These are phyloP conservation scores for Fonsecaea nubica DNA, from an alignment of 2,329 filamentous ascomycete species.

Conservation along the genomic window DNA sequence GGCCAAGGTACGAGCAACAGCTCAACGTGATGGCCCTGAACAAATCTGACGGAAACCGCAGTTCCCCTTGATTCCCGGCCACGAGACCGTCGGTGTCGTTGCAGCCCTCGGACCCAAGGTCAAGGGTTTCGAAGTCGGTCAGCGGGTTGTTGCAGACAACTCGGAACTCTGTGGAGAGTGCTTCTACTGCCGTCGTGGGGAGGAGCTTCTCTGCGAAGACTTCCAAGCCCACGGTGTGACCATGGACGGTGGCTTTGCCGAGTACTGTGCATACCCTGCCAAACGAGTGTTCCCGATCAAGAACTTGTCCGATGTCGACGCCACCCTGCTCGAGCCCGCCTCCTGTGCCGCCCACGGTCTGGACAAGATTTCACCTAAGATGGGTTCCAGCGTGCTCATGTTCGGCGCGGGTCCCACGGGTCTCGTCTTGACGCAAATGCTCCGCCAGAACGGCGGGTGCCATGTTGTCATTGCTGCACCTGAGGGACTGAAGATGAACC, in stretches of 20 bases:
- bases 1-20: slow-evolving; percentile 52
- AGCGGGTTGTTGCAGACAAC: slow-evolving; percentile 65
- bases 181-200: slow-evolving; percentile 74
- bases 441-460: slow-evolving; percentile 70
- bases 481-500: slow-evolving; percentile 72
- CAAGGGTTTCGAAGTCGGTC: slow-evolving; percentile 65
- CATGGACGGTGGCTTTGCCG: slow-evolving; percentile 74
- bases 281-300: slow-evolving; percentile 69
- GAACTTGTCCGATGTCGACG: slow-evolving; percentile 71
- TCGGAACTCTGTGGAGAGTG: slow-evolving; percentile 71
- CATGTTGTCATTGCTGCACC: slow-evolving; percentile 74
- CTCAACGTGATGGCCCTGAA: slow-evolving; percentile 22
- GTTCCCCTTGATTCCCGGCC: slow-evolving; percentile 70
- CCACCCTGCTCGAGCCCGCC: slow-evolving; percentile 72
- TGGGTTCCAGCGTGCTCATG: slow-evolving; percentile 68
- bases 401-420: slow-evolving; percentile 73
- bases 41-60: slow-evolving; percentile 41
- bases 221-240: slow-evolving; percentile 66
- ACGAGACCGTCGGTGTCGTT: slow-evolving; percentile 71
- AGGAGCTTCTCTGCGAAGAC: slow-evolving; percentile 72
- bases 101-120: slow-evolving; percentile 66
- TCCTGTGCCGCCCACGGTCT: slow-evolving; percentile 70
- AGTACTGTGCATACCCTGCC: slow-evolving; percentile 63
- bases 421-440: slow-evolving; percentile 67
- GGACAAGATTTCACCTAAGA: slow-evolving; percentile 63